Conservation (phyloP, 2,329 filamentous ascomycete species). For the Arachnopeziza araneosa region DNA sequence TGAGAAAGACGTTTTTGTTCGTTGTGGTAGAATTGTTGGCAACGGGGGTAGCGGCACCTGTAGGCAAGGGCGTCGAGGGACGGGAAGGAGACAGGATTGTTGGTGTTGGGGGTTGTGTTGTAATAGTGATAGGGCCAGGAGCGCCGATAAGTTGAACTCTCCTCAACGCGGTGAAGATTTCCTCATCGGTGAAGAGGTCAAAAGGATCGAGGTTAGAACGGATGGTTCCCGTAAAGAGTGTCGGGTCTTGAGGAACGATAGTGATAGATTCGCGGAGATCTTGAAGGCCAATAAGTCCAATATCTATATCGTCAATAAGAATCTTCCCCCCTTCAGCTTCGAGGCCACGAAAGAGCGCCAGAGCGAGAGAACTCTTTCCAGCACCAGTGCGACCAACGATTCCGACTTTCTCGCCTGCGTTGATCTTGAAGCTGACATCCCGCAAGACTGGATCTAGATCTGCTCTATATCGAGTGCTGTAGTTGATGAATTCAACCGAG, state of each 20-base stretch:
- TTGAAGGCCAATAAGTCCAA: conserved; percentile 83
- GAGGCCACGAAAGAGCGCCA: conserved; percentile 88
- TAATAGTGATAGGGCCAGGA: conserved; percentile 38
- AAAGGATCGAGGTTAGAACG: conserved; percentile 93
- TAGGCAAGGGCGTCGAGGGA: conserved; percentile 15
- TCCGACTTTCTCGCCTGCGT: conserved; percentile 84
- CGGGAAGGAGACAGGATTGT: conserved; percentile 30
- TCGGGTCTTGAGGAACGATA: conserved; percentile 96
- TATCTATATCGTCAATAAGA: conserved; percentile 84
- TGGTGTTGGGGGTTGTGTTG: conserved; percentile 29
- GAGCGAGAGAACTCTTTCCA: conserved; percentile 89
- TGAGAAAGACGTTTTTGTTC: conserved; percentile 94
- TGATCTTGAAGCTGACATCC: conserved; percentile 79
- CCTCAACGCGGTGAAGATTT: conserved; percentile 80
- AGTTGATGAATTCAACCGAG: conserved; percentile 79
- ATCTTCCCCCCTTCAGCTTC: conserved; percentile 90
- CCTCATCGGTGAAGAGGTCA: conserved; percentile 77
- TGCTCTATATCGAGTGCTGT: conserved; percentile 81
- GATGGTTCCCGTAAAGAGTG: conserved; percentile 87
- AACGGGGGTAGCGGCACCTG: conserved; percentile 12
- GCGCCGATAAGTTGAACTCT: conserved; percentile 80
- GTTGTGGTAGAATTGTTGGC: conserved; percentile 47
- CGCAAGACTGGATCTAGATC: conserved; percentile 85
- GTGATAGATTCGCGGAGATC: conserved; percentile 92
- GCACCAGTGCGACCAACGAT: conserved; percentile 94